phyloP scores from a whole-genome alignment of 352 stramenopile species.

The Phytopythium vexans region DNA sequence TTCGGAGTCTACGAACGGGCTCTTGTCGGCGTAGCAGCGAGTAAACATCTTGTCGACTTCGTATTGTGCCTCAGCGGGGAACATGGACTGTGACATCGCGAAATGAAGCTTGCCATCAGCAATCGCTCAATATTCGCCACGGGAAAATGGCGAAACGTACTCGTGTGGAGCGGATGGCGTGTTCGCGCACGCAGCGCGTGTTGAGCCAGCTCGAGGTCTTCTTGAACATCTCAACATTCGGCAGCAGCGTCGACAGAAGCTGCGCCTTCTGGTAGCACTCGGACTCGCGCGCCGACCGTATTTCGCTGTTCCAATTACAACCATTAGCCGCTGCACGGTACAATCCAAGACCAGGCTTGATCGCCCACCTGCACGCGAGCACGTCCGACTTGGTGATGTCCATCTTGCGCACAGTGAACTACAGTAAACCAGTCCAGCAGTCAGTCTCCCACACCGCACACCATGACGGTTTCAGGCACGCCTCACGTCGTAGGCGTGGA shows the following conservation, averaged over 20 bases:
- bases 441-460: not conserved
- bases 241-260: constrained; percentile 49
- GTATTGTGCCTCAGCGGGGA: constrained; percentile 51
- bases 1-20: constrained; percentile 38
- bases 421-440: not conserved
- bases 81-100: constrained; percentile 59
- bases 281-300: constrained; percentile 75
- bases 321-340: not conserved
- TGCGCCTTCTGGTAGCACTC: constrained; percentile 81
- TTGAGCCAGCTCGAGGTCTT: constrained; percentile 63
- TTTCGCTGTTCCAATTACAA: constrained; percentile 41
- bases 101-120: not conserved
- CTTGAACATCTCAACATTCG: constrained; percentile 59
- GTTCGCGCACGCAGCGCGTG: constrained; percentile 63
- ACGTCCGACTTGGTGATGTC: constrained; percentile 80
- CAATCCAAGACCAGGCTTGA: not conserved
- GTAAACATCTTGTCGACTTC: constrained; percentile 82
- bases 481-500: constrained; percentile 77
- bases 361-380: constrained; percentile 65
- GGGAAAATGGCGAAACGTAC: constrained; percentile 24
- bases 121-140: constrained; percentile 2
- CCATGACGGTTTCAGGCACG: too few relatives aligned
- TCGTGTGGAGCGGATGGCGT: constrained; percentile 69
- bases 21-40: constrained; percentile 69
- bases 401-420: constrained; percentile 85